phyloP scores from a whole-genome alignment of 441 rosid species.

The Corymbia calophylla region DNA sequence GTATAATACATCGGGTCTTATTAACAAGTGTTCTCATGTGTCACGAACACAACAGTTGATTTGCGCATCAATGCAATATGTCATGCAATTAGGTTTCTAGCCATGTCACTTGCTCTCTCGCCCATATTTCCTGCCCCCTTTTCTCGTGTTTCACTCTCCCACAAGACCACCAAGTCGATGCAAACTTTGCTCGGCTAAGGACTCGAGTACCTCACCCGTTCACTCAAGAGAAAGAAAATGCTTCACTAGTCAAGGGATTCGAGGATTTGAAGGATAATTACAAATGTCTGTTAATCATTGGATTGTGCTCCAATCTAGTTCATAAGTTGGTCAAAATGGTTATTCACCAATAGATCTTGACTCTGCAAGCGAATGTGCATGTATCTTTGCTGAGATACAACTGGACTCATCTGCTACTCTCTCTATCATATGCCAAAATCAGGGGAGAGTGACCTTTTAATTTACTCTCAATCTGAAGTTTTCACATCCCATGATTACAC shows the following conservation, averaged over 20 bases:
- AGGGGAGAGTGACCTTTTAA: accelerated
- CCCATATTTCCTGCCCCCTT: no score
- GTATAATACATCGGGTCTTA: no score
- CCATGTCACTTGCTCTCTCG: no score
- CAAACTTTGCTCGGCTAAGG: accelerated
- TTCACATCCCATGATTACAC: background rate
- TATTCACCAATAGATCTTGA: no score
- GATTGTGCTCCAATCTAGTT: background rate
- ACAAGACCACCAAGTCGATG: accelerated
- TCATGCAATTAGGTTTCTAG: no score
- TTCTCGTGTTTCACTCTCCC: background rate
- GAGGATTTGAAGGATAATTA: background rate
- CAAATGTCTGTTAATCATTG: background rate
- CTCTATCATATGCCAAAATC: background rate
- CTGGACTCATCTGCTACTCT: background rate
- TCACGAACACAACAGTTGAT: background rate
- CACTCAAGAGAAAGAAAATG: background rate
- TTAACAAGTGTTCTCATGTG: background rate
- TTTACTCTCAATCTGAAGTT: background rate
- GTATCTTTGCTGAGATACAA: no score
- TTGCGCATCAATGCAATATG: no score
- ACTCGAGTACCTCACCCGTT: background rate
- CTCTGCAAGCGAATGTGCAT: accelerated
- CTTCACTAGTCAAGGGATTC: background rate
- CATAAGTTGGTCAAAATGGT: no score